A percentile compares a stretch with the other conserved stretches of the same genome.
Conservation (phyloP, 2,329 filamentous ascomycete genomes). For the Penicillium frequentans region DNA sequence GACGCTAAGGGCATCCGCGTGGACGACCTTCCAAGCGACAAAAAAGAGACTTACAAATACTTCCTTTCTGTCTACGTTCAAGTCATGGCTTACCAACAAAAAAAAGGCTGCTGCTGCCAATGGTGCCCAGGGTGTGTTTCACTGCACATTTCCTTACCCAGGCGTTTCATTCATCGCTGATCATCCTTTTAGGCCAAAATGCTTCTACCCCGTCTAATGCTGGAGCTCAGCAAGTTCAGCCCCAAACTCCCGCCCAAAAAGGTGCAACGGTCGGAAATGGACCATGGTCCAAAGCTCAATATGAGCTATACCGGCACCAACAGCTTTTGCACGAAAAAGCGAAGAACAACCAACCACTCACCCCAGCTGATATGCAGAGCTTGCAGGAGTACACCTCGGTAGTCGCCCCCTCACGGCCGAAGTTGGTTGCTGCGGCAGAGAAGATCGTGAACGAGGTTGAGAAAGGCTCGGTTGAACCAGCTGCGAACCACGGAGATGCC, state of each 20-base stretch:
- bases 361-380: constrained; percentile 74
- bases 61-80: constrained; percentile 3
- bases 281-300: constrained; percentile 3
- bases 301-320: constrained; percentile 60
- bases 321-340: constrained; percentile 90
- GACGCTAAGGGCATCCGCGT: constrained; percentile 63
- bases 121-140: constrained; percentile 42
- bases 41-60: constrained; percentile 4
- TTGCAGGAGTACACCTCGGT: constrained; percentile 44
- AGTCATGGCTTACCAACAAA: constrained; percentile 4
- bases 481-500: constrained; percentile 27
- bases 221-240: constrained; percentile 21
- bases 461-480: constrained; percentile 33
- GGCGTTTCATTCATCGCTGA: background rate
- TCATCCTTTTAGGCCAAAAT: constrained; percentile 31
- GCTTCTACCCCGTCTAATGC: constrained; percentile 36
- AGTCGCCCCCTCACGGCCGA: background rate
- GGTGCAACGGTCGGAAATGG: constrained; percentile 39
- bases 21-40: constrained; percentile 57
- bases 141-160: background rate
- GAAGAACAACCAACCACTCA: constrained; percentile 81
- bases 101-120: constrained; percentile 35
- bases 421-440: constrained; percentile 32
- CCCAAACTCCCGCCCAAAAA: constrained; percentile 27
- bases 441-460: constrained; percentile 41